These are phyloP conservation scores for Trichosporon sp. DNA, from an alignment of 1,284 basidiomycete species.

Conservation along the genomic window DNA sequence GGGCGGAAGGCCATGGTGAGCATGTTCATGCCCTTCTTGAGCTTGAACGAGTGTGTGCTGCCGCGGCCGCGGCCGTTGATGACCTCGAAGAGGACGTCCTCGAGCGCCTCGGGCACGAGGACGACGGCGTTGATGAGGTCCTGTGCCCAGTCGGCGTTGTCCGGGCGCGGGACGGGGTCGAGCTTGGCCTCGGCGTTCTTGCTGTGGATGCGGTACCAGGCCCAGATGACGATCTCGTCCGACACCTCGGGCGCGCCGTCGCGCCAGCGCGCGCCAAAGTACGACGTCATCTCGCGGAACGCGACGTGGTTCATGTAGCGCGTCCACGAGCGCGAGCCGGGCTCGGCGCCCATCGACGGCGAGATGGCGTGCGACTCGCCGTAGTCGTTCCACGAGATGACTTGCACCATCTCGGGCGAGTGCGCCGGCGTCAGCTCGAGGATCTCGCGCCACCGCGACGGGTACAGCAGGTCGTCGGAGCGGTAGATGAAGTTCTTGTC, in stretches of 20 bases:
- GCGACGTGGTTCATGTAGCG: conserved; percentile 43
- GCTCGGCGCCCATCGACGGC: conserved; percentile 44
- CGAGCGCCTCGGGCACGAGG: conserved; percentile 17
- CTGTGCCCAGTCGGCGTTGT: conserved; percentile 42
- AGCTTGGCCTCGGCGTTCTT: conserved; percentile 16
- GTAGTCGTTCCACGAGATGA: conserved; percentile 51
- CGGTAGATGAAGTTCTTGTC: conserved; percentile 51
- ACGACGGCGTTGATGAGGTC: conserved; percentile 45
- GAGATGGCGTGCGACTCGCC: conserved; percentile 48
- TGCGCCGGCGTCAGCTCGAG: conserved; percentile 25
- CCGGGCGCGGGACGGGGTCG: conserved; percentile 37
- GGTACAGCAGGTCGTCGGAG: conserved; percentile 48
- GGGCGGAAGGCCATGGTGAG: conserved; percentile 33
- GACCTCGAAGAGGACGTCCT: conserved; percentile 18
- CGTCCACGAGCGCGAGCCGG: conserved; percentile 46
- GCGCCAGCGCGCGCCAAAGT: conserved; percentile 35
- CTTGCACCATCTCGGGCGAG: conserved; percentile 44
- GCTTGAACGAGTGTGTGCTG: not conserved
- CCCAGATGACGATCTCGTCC: conserved; percentile 27
- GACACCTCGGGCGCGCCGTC: conserved; percentile 20
- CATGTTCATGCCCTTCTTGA: conserved; percentile 26
- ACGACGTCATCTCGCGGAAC: conserved; percentile 42
- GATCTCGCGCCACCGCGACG: conserved; percentile 40
- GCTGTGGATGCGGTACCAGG: conserved; percentile 44
- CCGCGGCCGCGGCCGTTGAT: conserved; percentile 19